Percentiles rank a stretch among this genome's conserved stretches.
Evolutionary conservation across 495 filamentous ascomycete genomes (phyloP).

Genomic region (Gamarada debralockiae): DNA sequence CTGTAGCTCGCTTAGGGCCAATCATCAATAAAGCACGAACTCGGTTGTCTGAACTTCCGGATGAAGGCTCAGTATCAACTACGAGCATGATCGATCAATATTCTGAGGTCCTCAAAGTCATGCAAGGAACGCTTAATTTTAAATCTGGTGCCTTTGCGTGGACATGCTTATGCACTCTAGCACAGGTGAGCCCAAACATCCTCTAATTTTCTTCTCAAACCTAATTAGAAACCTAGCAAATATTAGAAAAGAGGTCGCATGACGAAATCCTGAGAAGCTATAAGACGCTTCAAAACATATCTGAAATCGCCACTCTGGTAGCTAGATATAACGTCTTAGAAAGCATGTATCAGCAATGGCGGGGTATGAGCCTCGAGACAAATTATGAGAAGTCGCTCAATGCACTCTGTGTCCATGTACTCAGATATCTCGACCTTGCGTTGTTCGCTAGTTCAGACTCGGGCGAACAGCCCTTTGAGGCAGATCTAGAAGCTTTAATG

Average conservation of each 20-base stretch:
- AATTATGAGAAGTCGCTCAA: background rate
- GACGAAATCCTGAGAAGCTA: no score
- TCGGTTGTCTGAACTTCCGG: background rate
- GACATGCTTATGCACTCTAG: background rate
- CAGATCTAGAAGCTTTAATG: background rate
- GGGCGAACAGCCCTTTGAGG: background rate
- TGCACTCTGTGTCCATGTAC: background rate
- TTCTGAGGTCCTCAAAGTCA: background rate
- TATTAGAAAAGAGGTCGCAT: background rate
- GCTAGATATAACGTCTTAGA: constrained; percentile 4
- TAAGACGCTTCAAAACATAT: background rate
- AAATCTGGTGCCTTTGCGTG: background rate
- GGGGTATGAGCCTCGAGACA: background rate
- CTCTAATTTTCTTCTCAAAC: no score
- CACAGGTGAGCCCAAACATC: background rate
- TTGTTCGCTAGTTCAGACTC: background rate
- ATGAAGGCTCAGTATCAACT: no score
- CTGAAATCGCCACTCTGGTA: background rate
- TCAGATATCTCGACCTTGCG: background rate
- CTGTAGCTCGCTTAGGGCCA: no score
- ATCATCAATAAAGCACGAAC: background rate
- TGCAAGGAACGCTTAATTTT: background rate
- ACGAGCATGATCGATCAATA: background rate
- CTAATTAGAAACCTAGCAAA: background rate
- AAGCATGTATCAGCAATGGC: background rate